Base-by-base conservation (phyloP, 257 asterid genomes). In the Plantago elongata region DNA sequence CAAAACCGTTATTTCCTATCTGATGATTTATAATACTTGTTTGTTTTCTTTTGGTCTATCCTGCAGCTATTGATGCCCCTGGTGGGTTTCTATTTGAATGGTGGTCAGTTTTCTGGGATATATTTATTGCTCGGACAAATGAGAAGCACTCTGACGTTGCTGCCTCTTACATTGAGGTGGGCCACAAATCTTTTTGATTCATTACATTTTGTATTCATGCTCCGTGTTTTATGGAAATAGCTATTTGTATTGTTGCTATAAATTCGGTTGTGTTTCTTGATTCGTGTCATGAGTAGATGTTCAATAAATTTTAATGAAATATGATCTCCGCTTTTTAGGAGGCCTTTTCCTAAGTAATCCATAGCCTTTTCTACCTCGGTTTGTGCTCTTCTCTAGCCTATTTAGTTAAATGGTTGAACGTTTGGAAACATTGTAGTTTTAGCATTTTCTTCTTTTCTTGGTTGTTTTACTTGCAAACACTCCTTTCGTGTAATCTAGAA, bases 41-140 rank as follows among this genome's bases (percentile, higher is more conserved):
- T 7, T 34, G 9, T 40, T 55, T 18, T 67, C 15, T 43, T 14
- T 60, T 1, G 34, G 60, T 45, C 2, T 3, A 7, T 73, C 62
- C 65, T 77, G 69, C 88, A 93, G 99, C 99, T 62, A 93, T 93
- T 15, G 99, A 93, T 82, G 99, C 99, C 57, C 99, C 99, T 30
- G 99, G 99, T 64, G 99, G 99, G 27, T 93, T 93, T 77, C 88
- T 93, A 42, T 93, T 93, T 22, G 99, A 93, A 64, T 93, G 99
- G 97, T 93, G 99, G 99, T 93, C 99, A 0, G 99, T 93, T 30
- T 93, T 93, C 66, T 93, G 99, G 99, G 99, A 93, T 77, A 93
- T 93, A 72, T 93, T 93, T 48, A 93, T 93, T 60, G 99, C 97
- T 27, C 76, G 99, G 86, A 93, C 97, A 43, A 93, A 93, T 69